phyloP scores from a whole-genome alignment of 176 grass and related monocot genomes.

The Ampelocalamus luodianensis region DNA sequence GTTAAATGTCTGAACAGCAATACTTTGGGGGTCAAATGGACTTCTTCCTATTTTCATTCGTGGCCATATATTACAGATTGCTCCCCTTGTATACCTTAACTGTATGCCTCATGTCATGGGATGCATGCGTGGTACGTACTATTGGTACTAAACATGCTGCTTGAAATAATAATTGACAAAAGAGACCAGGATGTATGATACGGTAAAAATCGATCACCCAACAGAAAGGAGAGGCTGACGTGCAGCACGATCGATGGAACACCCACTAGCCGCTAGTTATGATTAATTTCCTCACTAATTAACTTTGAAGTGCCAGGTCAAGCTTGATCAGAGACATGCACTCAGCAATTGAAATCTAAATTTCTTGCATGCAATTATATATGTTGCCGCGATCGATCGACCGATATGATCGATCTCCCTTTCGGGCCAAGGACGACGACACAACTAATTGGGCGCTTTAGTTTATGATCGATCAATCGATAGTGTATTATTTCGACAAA shows the following conservation, averaged over 20 bases:
- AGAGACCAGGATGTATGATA: neutral
- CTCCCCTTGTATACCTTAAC: neutral
- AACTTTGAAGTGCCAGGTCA: slow-evolving; percentile 23
- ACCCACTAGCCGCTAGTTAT: neutral
- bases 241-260: slow-evolving; percentile 23
- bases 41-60: no score
- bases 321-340: neutral
- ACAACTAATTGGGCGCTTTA: slow-evolving; percentile 43
- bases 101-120: neutral
- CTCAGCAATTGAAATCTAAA: neutral
- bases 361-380: slow-evolving; percentile 49
- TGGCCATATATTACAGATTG: neutral
- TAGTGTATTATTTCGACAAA: slow-evolving; percentile 47
- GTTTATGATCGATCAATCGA: slow-evolving; percentile 16
- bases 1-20: no score
- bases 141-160: neutral
- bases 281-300: slow-evolving; percentile 36
- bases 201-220: slow-evolving; percentile 40
- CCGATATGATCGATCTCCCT: neutral
- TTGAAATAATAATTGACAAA: slow-evolving; percentile 2
- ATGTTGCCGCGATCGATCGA: neutral
- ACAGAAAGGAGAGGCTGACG: slow-evolving; percentile 34
- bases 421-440: slow-evolving; percentile 3
- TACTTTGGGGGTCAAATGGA: no score
- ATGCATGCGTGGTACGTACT: neutral